Conservation (phyloP, 306 rosid genomes). For the Phaseolus lunatus region DNA sequence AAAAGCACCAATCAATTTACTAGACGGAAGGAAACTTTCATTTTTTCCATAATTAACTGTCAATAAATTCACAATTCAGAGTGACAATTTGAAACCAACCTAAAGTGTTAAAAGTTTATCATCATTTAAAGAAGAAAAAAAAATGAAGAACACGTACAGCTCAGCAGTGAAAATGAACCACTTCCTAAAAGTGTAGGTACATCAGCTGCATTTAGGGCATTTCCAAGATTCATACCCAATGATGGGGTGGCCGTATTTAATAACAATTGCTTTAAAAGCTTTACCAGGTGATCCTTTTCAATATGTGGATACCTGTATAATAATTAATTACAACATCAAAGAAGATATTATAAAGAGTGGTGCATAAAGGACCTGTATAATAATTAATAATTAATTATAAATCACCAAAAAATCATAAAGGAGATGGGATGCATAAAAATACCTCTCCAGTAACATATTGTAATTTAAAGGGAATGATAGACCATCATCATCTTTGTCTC, state of each 20-base stretch:
- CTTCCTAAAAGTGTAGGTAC: constrained; percentile 94
- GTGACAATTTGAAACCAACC: constrained; percentile 13
- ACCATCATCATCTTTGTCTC: constrained; percentile 79
- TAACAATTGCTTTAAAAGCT: constrained; percentile 91
- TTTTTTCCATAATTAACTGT: not conserved
- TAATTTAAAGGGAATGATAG: constrained; percentile 84
- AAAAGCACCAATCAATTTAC: not conserved
- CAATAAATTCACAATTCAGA: not conserved
- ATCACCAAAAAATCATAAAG: constrained; percentile 42
- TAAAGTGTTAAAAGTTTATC: constrained; percentile 23
- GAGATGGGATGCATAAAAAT: constrained; percentile 43
- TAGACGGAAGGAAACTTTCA: not conserved
- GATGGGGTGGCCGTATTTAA: constrained; percentile 64
- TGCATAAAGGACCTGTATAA: constrained; percentile 53
- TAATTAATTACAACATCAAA: constrained; percentile 44
- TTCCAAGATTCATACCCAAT: constrained; percentile 59
- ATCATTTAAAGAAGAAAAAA: constrained; percentile 36
- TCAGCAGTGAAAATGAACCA: constrained; percentile 86
- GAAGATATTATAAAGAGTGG: constrained; percentile 28
- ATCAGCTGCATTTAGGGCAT: constrained; percentile 92
- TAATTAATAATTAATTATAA: constrained; percentile 43
- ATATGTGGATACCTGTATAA: constrained; percentile 83
- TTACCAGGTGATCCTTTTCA: constrained; percentile 87
- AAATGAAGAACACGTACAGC: constrained; percentile 67
- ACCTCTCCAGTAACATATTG: constrained; percentile 82